Evolutionary conservation across 768 basidiomycete species (phyloP).

Genomic region (Collybiopsis confluens): DNA sequence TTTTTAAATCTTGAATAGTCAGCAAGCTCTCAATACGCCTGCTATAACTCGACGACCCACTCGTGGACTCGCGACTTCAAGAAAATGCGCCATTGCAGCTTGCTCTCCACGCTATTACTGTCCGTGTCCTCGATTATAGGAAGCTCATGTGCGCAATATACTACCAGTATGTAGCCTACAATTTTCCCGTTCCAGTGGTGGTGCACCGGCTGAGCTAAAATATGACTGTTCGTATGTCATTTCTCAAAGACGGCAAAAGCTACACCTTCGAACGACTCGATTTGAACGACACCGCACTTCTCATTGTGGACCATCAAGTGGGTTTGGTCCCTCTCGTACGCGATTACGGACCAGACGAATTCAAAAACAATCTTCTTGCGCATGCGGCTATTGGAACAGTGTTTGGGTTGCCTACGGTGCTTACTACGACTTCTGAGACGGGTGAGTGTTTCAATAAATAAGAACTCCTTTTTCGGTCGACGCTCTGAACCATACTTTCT

Average conservation of each 20-base stretch:
- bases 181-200: no score
- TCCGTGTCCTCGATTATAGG: no score
- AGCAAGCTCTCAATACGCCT: no score
- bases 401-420: slow-evolving; percentile 41
- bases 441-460: slow-evolving; percentile 26
- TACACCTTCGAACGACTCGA: slow-evolving; percentile 26
- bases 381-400: slow-evolving; percentile 42
- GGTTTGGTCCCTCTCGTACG: slow-evolving; percentile 43
- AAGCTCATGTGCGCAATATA: no score
- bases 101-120: no score
- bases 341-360: slow-evolving; percentile 34
- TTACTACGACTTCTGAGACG: slow-evolving; percentile 41
- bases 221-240: no score
- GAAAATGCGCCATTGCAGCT: no score
- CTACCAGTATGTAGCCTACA: no score
- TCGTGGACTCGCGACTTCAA: no score
- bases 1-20: no score
- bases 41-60: no score
- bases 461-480: background rate
- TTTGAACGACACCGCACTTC: slow-evolving; percentile 37
- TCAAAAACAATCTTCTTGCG: slow-evolving; percentile 41
- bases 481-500: background rate
- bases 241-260: background rate
- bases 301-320: slow-evolving; percentile 46
- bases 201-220: no score